These are phyloP conservation scores for Yamadazyma sp. DNA, from an alignment of 1,139 yeast genomes.

Conservation along the genomic window DNA sequence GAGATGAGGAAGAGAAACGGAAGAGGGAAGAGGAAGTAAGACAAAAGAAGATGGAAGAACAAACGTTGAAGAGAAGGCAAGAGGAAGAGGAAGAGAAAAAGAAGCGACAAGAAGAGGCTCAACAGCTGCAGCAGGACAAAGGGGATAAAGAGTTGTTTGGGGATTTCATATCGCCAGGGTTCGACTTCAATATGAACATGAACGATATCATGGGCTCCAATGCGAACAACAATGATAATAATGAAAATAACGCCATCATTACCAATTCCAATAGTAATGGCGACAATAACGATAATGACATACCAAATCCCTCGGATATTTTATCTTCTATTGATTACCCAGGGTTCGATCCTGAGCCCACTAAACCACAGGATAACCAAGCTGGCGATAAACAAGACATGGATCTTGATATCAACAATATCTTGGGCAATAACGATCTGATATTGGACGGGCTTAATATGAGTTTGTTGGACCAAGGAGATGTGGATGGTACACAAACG, in stretches of 20 bases:
- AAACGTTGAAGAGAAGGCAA: slow-evolving; percentile 15
- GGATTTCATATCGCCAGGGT: slow-evolving; percentile 27
- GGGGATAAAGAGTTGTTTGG: slow-evolving; percentile 19
- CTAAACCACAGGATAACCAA: slow-evolving; percentile 5
- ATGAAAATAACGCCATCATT: slow-evolving; percentile 8
- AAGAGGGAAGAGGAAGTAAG: slow-evolving; percentile 19
- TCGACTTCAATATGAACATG: slow-evolving; percentile 33
- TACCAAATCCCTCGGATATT: slow-evolving; percentile 38
- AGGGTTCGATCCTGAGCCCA: slow-evolving; percentile 5
- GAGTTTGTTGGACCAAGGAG: slow-evolving; percentile 36
- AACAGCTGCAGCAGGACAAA: slow-evolving; percentile 19
- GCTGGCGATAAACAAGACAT: slow-evolving; percentile 17
- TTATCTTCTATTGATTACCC: slow-evolving; percentile 35
- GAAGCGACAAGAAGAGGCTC: slow-evolving; percentile 15
- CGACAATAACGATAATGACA: slow-evolving; percentile 20
- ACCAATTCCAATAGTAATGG: slow-evolving; percentile 6
- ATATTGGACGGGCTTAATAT: slow-evolving; percentile 45
- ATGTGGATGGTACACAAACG: slow-evolving; percentile 5
- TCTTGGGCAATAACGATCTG: slow-evolving; percentile 45
- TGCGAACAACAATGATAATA: slow-evolving; percentile 1
- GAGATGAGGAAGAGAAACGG: slow-evolving; percentile 17
- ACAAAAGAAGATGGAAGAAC: slow-evolving; percentile 20
- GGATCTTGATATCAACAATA: slow-evolving; percentile 42
- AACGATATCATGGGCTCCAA: slow-evolving; percentile 20
- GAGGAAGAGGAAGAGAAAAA: slow-evolving; percentile 15